Evolutionary conservation across 2,329 filamentous ascomycete genomes (phyloP), one percentile per base, ranked within the genome.

Genomic region (Stagonosporopsis cucurbitacearum): DNA sequence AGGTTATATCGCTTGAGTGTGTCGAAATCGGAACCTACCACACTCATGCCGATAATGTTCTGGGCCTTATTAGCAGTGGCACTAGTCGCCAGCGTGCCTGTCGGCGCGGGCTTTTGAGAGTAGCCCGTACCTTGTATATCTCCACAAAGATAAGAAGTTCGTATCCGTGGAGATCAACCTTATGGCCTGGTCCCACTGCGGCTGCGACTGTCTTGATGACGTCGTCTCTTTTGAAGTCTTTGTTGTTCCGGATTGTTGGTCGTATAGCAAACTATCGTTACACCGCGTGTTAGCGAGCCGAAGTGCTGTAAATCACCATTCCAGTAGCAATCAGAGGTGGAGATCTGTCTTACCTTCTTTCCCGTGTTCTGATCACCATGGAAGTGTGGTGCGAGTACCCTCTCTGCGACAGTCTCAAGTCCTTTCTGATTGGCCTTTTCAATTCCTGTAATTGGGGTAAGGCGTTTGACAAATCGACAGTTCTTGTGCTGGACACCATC

Each of bases 131-230:
- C 84, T 92, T 87, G 74, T 89, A 94, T 53, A 95, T 83, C 67
- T 95, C 90, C 53, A 95, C 86, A 58, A 94, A 77, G 64, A 95
- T 88, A 28, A 93, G 85, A 70, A 91, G 86, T 76, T 94, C 90
- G 30, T 90, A 90, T n/a, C 82, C 83, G 43, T 82, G 84, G n/a
- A 96, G 82, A 66, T 93, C 86, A 55, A 95, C 91, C 67, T 87
- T 89, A 76, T 95, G 91, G 35, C 82, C 81, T 9, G 82, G 78
- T 45, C 86, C 86, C 58, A 92, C 84, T 26, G 87, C 77, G 35
- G 80, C 78, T 4, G 90, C 91, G 60, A 94, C 82, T 60, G 83
- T 84, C 67, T 88, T 85, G 73, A 95, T 94, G 44, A 94, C 81
- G 17, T 79, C 80, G 60, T 88, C 84, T 55, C 90, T 84, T 64